phyloP scores from a whole-genome alignment of 2,329 filamentous ascomycete species.

The Colletotrichum zoysiae region DNA sequence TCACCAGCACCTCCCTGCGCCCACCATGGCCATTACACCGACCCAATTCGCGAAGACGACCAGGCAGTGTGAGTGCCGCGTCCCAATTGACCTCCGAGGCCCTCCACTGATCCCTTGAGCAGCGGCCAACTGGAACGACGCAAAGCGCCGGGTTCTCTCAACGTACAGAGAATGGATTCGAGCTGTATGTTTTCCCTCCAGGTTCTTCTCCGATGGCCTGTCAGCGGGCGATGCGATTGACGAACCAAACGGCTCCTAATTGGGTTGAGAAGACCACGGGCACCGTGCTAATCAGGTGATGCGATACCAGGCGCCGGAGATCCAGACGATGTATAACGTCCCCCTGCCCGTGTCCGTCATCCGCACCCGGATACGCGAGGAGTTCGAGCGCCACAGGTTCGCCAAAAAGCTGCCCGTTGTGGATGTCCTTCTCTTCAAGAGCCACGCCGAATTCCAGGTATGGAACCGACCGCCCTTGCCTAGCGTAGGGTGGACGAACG shows the following conservation, averaged over 20 bases:
- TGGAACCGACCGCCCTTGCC: slow-evolving; percentile 42
- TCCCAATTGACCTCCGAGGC: slow-evolving; percentile 23
- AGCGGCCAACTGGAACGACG: slow-evolving; percentile 93
- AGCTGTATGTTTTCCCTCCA: slow-evolving; percentile 76
- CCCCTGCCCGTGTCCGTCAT: slow-evolving; percentile 88
- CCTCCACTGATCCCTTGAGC: slow-evolving; percentile 53
- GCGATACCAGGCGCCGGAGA: slow-evolving; percentile 83
- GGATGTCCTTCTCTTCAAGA: slow-evolving; percentile 91
- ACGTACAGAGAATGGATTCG: slow-evolving; percentile 97
- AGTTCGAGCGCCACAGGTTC: slow-evolving; percentile 96
- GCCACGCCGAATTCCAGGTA: slow-evolving; percentile 95
- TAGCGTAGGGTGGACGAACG: background rate
- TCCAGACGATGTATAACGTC: slow-evolving; percentile 97
- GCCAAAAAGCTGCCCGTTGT: slow-evolving; percentile 90
- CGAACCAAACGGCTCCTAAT: background rate
- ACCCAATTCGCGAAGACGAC: slow-evolving; percentile 90
- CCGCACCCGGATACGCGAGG: slow-evolving; percentile 93
- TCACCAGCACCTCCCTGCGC: slow-evolving; percentile 55
- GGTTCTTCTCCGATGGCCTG: slow-evolving; percentile 20
- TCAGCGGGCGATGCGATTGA: background rate
- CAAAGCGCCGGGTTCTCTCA: slow-evolving; percentile 85
- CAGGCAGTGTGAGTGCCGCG: slow-evolving; percentile 75
- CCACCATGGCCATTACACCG: slow-evolving; percentile 87
- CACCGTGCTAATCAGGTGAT: slow-evolving; percentile 14
- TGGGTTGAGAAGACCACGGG: background rate